phyloP scores from a whole-genome alignment of 176 grass and related monocot species.

The Bolboschoenus planiculmis region DNA sequence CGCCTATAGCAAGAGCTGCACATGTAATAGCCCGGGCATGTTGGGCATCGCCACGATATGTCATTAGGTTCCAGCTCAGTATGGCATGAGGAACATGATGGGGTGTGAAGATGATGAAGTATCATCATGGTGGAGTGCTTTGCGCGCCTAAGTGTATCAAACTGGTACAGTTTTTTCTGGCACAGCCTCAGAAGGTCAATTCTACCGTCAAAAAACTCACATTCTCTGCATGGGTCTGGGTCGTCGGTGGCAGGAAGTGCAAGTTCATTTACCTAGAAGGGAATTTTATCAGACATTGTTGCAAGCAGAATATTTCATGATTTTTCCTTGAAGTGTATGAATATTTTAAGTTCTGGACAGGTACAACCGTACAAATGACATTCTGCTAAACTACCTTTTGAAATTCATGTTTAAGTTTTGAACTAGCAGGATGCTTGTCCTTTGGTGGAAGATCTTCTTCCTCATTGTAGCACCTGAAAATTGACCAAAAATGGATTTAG shows the following conservation, averaged over 20 bases:
- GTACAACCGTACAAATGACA: slow-evolving; percentile 21
- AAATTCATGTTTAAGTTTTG: slow-evolving; percentile 72
- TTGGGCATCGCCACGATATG: slow-evolving; percentile 50
- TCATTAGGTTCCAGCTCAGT: slow-evolving; percentile 40
- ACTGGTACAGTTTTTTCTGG: slow-evolving; percentile 79
- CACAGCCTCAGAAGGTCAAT: slow-evolving; percentile 74
- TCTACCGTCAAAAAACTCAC: slow-evolving; percentile 81
- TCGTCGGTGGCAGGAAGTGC: slow-evolving; percentile 57
- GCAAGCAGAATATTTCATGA: not conserved
- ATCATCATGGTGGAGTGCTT: slow-evolving; percentile 99
- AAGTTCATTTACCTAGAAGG: slow-evolving; percentile 44
- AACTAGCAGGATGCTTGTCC: slow-evolving; percentile 66
- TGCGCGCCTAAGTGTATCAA: slow-evolving; percentile 87
- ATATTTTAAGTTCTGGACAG: not conserved
- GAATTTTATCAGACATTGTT: not conserved
- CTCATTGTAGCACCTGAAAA: slow-evolving; percentile 55
- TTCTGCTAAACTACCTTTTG: slow-evolving; percentile 33
- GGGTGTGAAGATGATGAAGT: slow-evolving; percentile 77
- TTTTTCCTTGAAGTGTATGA: not conserved
- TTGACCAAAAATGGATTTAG: slow-evolving; percentile 23
- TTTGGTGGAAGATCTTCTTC: slow-evolving; percentile 54
- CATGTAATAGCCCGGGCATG: slow-evolving; percentile 51
- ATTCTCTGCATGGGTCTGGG: slow-evolving; percentile 57
- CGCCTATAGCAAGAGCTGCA: slow-evolving; percentile 68
- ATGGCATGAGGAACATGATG: slow-evolving; percentile 48